phyloP scores from a whole-genome alignment of 2,329 filamentous ascomycete species.

The Sporothrix humicola region DNA sequence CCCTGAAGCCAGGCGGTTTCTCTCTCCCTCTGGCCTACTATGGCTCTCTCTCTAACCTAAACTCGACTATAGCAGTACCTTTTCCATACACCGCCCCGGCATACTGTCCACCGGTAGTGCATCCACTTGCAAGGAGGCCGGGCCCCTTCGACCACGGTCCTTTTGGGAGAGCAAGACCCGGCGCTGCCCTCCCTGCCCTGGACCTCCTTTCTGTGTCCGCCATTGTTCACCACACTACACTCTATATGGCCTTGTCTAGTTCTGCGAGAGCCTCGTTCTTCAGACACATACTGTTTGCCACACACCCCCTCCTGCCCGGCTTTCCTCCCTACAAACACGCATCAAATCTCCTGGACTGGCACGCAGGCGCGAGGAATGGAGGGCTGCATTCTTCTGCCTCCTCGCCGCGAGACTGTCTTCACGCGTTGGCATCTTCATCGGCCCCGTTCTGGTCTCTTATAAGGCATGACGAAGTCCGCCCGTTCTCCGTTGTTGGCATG shows the following conservation, averaged over 20 bases:
- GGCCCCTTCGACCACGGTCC: constrained; percentile 27
- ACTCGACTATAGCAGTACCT: neutral
- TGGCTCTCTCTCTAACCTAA: neutral
- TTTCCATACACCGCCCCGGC: too few relatives aligned
- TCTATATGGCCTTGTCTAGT: neutral
- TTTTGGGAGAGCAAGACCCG: constrained; percentile 10
- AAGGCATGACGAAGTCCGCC: constrained; percentile 35
- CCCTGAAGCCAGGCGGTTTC: constrained; percentile 6
- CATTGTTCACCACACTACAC: constrained; percentile 1
- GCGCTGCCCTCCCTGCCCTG: constrained; percentile 22
- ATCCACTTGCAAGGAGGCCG: constrained; percentile 29
- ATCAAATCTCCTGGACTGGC: constrained; percentile 35
- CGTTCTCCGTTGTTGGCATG: constrained; percentile 34
- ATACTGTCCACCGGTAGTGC: neutral
- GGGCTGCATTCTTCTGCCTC: constrained; percentile 31
- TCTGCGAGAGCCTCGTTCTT: constrained; percentile 17
- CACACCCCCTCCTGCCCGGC: constrained; percentile 8
- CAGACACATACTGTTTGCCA: neutral
- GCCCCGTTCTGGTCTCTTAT: constrained; percentile 31
- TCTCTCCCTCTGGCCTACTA: constrained; percentile 5
- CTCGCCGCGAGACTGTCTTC: constrained; percentile 21
- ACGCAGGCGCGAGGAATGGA: constrained; percentile 36
- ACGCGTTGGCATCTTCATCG: constrained; percentile 36
- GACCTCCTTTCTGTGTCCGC: neutral
- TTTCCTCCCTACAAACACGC: constrained; percentile 35